Evolutionary conservation across 2,329 filamentous ascomycete species (phyloP), one percentile per base, ranked within the genome.

Genomic region (Scleromitrula shiraiana): DNA sequence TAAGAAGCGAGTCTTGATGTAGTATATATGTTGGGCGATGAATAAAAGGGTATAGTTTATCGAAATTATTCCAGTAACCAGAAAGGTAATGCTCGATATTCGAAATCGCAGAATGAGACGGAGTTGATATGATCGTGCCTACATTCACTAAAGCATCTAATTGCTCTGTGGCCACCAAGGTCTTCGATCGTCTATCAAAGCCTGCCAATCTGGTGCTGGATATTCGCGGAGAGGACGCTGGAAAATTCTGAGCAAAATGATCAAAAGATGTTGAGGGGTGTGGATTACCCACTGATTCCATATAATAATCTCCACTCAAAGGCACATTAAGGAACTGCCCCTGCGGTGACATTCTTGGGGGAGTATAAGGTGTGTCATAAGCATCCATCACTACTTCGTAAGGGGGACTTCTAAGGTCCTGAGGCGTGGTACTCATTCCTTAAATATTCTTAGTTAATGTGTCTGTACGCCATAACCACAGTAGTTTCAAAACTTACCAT

Each of bases 231-330:
- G 59, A 47, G 50, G 56, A 56, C 33, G 58, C 60, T 61, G 59
- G 15, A 47, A 56, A 56, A 53, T 50, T 50, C 59, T 61, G 60
- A 61, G 60, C 54, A 50, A 61, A 46, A 49, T 59, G 50, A 47
- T 58, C 61, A 50, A 40, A 55, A 58, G 55, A 55, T 42, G 59
- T 58, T 55, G 61, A 54, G 44, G 56, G 55, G 56, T 58, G 48
- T 58, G 60, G 59, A 60, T 57, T 58, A 62, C 59, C 61, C 59
- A 62, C 61, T 60, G 59, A 56, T 59, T 63, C 60, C 59, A 62
- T 58, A 39, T 54, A 56, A 51, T 58, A 56, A 20, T 43, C 53
- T 17, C 57, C 56, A 54, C 52, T 17, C 46, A 27, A 50, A 47
- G 60, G 57, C 33, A 63, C 51, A 48, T 60, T 57, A 41, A 61